Conservation (phyloP, 1,284 basidiomycete genomes). For the Lentinula novae-zelandiae region DNA sequence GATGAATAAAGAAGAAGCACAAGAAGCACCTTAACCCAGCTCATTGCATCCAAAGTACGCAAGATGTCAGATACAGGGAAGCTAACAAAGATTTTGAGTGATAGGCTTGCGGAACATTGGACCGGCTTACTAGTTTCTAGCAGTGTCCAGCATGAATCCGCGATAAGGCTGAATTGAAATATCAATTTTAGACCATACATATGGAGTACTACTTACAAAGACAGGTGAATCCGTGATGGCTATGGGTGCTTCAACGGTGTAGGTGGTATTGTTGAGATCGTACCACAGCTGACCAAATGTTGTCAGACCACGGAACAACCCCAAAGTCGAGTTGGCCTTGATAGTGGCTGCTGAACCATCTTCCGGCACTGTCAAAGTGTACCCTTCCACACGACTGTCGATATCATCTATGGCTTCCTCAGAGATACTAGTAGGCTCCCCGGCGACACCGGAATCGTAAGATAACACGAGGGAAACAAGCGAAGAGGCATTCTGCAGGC, state of each 20-base stretch:
- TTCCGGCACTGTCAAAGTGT: constrained; percentile 58
- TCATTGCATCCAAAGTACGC: constrained; percentile 81
- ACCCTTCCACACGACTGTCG: constrained; percentile 60
- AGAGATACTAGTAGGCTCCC: constrained; percentile 38
- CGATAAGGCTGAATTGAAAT: constrained; percentile 56
- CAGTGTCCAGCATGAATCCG: constrained; percentile 79
- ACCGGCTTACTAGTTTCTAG: constrained; percentile 1
- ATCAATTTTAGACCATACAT: constrained; percentile 8
- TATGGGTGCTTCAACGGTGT: constrained; percentile 58
- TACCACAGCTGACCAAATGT: constrained; percentile 84
- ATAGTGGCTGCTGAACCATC: constrained; percentile 61
- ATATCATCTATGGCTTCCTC: constrained; percentile 53
- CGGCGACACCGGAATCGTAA: constrained; percentile 27
- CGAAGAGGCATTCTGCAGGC: constrained; percentile 27
- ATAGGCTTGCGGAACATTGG: neutral
- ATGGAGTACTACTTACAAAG: constrained; percentile 45
- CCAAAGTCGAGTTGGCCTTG: constrained; percentile 69
- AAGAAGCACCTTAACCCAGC: constrained; percentile 77
- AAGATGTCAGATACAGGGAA: constrained; percentile 67
- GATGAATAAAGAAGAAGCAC: constrained; percentile 23
- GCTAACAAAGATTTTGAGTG: constrained; percentile 29
- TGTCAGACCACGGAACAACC: constrained; percentile 76
- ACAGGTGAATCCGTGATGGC: constrained; percentile 59
- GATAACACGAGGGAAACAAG: constrained; percentile 37
- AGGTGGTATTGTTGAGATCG: constrained; percentile 42